phyloP scores from a whole-genome alignment of 257 asterid species.

The Solanum pinnatisectum region DNA sequence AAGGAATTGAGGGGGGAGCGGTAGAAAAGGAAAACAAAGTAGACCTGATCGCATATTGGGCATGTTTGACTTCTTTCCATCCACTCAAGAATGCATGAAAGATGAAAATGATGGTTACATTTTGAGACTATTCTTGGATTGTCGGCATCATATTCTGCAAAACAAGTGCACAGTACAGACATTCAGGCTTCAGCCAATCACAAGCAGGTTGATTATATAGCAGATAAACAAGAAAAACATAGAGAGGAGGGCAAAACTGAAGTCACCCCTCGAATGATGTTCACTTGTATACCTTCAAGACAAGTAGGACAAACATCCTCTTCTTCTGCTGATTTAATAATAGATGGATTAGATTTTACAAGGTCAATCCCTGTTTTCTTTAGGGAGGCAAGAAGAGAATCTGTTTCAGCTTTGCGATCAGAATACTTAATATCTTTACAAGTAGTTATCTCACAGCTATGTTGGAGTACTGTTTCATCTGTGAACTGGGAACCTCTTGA shows the following conservation, averaged over 20 bases:
- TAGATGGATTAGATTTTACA: conserved; percentile 18
- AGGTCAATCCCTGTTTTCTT: conserved; percentile 28
- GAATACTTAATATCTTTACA: conserved; percentile 22
- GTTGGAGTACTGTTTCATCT: conserved; percentile 12
- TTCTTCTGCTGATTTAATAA: conserved; percentile 26
- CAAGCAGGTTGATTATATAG: neutral
- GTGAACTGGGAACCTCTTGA: conserved; percentile 12
- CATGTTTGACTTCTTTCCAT: conserved; percentile 75
- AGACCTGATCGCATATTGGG: conserved; percentile 71
- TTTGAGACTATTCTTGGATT: conserved; percentile 58
- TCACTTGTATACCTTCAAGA: conserved; percentile 52
- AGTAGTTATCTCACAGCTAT: conserved; percentile 14
- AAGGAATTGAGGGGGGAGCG: neutral
- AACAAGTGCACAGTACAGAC: neutral
- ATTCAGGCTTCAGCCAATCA: neutral
- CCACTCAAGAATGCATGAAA: conserved; percentile 83
- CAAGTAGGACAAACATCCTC: conserved; percentile 74
- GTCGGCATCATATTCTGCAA: conserved; percentile 55
- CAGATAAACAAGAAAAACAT: neutral
- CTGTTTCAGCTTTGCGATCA: conserved; percentile 21
- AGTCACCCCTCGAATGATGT: neutral
- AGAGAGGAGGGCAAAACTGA: neutral
- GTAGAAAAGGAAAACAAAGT: neutral
- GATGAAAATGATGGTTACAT: conserved; percentile 81
- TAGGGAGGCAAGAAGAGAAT: conserved; percentile 26